These are phyloP conservation scores for Exophiala xenobiotica DNA, from an alignment of 2,329 filamentous ascomycete genomes.

Conservation along the genomic window DNA sequence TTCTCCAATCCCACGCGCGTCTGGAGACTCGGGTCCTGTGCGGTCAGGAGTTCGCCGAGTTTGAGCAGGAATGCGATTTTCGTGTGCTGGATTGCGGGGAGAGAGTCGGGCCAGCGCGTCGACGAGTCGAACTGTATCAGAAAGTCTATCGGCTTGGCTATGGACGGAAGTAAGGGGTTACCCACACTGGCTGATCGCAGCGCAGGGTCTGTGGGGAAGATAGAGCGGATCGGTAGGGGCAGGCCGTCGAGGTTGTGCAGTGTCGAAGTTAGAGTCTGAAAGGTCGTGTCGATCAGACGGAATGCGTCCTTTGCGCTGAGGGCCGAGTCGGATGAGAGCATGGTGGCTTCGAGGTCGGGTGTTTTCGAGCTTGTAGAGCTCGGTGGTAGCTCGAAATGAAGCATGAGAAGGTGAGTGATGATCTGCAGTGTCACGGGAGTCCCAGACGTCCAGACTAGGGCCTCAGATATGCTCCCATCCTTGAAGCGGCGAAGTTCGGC, in stretches of 20 bases:
- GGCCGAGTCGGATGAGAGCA: conserved; percentile 11
- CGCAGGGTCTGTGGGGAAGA: conserved; percentile 69
- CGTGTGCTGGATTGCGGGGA: conserved; percentile 86
- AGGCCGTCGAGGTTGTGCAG: conserved; percentile 77
- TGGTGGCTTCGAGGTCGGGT: conserved; percentile 42
- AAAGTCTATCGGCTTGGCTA: conserved; percentile 64
- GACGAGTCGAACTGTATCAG: conserved; percentile 92
- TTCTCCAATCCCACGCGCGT: conserved; percentile 81
- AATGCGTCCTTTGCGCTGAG: conserved; percentile 24
- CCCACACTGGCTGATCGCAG: conserved; percentile 66
- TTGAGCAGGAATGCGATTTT: conserved; percentile 84
- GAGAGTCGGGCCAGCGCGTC: conserved; percentile 86
- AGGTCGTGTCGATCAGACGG: conserved; percentile 46
- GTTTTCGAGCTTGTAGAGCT: conserved; percentile 55
- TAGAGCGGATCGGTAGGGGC: conserved; percentile 79
- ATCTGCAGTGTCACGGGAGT: conserved; percentile 76
- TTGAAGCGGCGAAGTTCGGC: conserved; percentile 91
- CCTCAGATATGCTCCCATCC: conserved; percentile 90
- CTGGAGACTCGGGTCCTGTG: conserved; percentile 59
- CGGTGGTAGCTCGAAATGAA: conserved; percentile 64
- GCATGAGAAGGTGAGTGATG: conserved; percentile 65
- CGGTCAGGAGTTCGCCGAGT: conserved; percentile 70
- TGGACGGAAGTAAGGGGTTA: conserved; percentile 32
- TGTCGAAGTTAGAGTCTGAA: conserved; percentile 65
- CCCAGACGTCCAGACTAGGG: conserved; percentile 74